Evolutionary conservation across 306 rosid genomes (phyloP), one percentile per base, ranked within the genome.

Genomic region (Senna siamea): DNA sequence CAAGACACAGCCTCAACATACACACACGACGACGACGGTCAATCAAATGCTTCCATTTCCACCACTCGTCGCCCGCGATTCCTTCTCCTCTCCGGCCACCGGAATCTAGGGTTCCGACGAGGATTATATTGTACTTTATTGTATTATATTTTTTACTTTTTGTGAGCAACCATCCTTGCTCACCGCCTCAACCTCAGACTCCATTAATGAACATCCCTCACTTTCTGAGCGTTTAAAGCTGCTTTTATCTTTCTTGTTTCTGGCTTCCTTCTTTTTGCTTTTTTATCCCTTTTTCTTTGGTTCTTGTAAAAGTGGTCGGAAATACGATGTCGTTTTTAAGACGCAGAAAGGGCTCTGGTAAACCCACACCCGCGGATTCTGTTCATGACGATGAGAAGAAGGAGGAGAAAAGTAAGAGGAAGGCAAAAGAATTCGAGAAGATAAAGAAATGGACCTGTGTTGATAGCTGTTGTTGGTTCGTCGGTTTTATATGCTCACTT

Each of bases 391-490:
- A 23, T 1, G 51, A 34, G 5, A 35, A 12, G 26, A 37, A 73
- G 30, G 76, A 38, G 4, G 76, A 68, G 57, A 57, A 65, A 18
- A 20, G 7, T 4, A 37, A 37, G 40, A 37, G 40, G 40, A 37
- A 37, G 40, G 40, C 40, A 37, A 37, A 37, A 37, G 40, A 37
- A 37, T 5, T 5, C 40, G 40, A 37, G 14, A 69, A 18, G 80
- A 34, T 6, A 5, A 61, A 41, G 58, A 75, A 55, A 65, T 86
- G 93, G 89, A 79, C 86, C 2, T 88, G 96, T 58, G 47, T 90
- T 15, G 93, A 89, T 63, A 82, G 78, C 14, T 90, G 96, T 55
- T 90, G 92, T 79, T 90, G 96, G 96, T 68, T 81, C 30, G 62
- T 90, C 6, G 96, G 96, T n/a, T 65, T 78, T 65, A 69, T 87